Evolutionary conservation across 352 stramenopile genomes (phyloP).

Genomic region (Elongisporangium anandrum): DNA sequence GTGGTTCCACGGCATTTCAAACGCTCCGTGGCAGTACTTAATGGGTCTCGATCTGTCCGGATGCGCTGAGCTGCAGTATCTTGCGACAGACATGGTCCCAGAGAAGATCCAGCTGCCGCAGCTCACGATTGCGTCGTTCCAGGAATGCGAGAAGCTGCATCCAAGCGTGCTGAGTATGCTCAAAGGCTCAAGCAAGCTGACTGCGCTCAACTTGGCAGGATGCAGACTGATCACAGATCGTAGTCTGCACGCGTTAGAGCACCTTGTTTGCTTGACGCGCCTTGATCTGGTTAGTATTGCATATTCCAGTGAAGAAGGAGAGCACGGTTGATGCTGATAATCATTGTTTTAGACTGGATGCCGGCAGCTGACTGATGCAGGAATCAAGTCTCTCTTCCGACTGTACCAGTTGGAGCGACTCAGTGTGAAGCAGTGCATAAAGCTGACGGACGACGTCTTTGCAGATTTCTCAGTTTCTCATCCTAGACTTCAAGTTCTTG

Average conservation of each 20-base stretch:
- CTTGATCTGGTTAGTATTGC: conserved; percentile 43
- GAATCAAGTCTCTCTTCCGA: conserved; percentile 36
- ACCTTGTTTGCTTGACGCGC: conserved; percentile 27
- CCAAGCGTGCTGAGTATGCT: conserved; percentile 47
- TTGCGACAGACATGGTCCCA: conserved; percentile 30
- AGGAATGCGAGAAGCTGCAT: conserved; percentile 36
- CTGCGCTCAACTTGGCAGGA: conserved; percentile 47
- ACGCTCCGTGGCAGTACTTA: conserved; percentile 36
- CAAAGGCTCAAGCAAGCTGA: conserved; percentile 51
- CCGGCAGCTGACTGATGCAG: conserved; percentile 43
- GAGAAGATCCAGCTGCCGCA: conserved; percentile 29
- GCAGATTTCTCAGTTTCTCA: conserved; percentile 32
- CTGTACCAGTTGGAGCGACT: conserved; percentile 51
- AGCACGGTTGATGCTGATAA: conserved; percentile 1
- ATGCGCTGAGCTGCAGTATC: conserved; percentile 43
- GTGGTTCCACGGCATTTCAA: conserved; percentile 61
- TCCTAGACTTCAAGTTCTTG: conserved; percentile 33
- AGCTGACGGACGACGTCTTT: conserved; percentile 50
- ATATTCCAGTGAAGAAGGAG: background rate
- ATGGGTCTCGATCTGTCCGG: conserved; percentile 53
- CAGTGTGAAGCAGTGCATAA: conserved; percentile 44
- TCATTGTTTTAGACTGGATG: conserved; percentile 37
- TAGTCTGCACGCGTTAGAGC: conserved; percentile 34
- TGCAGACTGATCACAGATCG: conserved; percentile 60
- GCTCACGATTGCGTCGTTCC: conserved; percentile 46